A percentile compares a stretch with the other conserved stretches of the same genome.
These are phyloP conservation scores for Agapanthus africanus DNA, from an alignment of 106 monocot species.

Conservation along the genomic window DNA sequence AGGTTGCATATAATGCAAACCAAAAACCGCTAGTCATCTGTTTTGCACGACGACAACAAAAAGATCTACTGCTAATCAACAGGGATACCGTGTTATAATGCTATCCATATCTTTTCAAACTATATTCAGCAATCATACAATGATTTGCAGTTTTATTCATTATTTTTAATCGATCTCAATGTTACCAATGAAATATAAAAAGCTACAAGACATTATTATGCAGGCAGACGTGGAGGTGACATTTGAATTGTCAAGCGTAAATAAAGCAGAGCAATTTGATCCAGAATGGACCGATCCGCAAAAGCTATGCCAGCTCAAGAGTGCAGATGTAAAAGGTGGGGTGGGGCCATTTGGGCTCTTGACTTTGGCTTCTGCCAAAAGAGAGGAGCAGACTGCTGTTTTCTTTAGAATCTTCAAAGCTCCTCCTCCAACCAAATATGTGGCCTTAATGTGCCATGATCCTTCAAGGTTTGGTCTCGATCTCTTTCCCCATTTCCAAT, in stretches of 20 bases:
- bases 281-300: constrained; percentile 37
- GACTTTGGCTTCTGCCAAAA: constrained; percentile 26
- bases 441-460: constrained; percentile 51
- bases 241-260: constrained; percentile 16
- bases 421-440: constrained; percentile 15
- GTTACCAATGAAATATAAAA: too few species aligned
- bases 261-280: constrained; percentile 24
- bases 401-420: constrained; percentile 43
- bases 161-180: too few species aligned
- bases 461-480: background rate
- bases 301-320: constrained; percentile 20
- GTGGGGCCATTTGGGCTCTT: constrained; percentile 27
- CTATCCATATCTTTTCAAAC: too few species aligned
- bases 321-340: constrained; percentile 18
- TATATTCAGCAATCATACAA: too few species aligned
- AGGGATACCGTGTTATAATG: too few species aligned
- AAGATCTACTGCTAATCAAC: too few species aligned
- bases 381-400: constrained; percentile 30
- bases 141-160: too few species aligned
- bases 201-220: constrained; percentile 17
- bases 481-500: background rate
- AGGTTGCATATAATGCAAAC: too few species aligned
- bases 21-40: too few species aligned
- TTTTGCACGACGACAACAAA: too few species aligned
- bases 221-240: constrained; percentile 30